Evolutionary conservation across 2,329 filamentous ascomycete species (phyloP).

Genomic region (Botrytis deweyae): DNA sequence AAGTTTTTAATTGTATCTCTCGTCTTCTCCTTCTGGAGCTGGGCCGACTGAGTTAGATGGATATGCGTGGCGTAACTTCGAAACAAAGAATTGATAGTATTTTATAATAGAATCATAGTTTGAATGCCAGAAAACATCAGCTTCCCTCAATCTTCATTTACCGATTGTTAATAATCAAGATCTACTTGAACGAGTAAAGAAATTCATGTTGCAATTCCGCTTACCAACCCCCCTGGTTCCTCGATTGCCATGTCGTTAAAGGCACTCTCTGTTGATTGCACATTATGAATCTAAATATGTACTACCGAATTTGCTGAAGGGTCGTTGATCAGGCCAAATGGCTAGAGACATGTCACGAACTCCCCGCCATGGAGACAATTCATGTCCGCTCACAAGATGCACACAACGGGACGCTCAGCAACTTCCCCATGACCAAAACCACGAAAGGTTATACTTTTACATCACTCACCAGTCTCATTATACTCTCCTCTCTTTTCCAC

Average conservation of each 20-base stretch:
- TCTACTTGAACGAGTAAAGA: neutral
- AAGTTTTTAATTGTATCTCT: neutral
- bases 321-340: conserved; percentile 41
- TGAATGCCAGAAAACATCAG: neutral
- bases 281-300: neutral
- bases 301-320: conserved; percentile 26
- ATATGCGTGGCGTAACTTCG: neutral
- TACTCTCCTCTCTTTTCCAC: conserved; percentile 40
- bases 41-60: neutral
- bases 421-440: conserved; percentile 45
- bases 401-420: conserved; percentile 38
- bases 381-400: conserved; percentile 37
- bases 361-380: conserved; percentile 42
- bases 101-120: neutral
- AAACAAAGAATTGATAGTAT: neutral
- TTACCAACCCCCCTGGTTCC: no score
- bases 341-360: conserved; percentile 39
- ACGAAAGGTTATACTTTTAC: conserved; percentile 41
- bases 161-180: neutral
- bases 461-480: conserved; percentile 25
- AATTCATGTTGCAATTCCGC: neutral
- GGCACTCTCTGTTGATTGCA: neutral
- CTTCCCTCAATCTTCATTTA: neutral
- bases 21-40: neutral
- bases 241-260: conserved; percentile 2